These are phyloP conservation scores for Metschnikowia reukaufii DNA, from an alignment of 805 yeast species.

Conservation along the genomic window DNA sequence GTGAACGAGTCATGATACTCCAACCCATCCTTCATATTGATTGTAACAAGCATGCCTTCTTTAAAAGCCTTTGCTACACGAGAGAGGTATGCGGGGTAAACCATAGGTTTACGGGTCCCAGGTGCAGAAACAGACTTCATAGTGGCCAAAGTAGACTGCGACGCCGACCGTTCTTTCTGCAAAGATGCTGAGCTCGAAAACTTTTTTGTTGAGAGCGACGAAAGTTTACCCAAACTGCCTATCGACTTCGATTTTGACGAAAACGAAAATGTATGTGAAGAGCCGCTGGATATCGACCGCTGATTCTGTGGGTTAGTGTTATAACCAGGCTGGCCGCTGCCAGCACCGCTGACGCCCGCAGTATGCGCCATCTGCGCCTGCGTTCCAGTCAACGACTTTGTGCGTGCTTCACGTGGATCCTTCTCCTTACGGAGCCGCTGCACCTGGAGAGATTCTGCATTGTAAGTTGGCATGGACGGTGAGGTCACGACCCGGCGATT, in stretches of 20 bases:
- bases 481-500: conserved; percentile 18
- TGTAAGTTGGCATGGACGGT: conserved; percentile 12
- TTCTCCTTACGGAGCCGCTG: conserved; percentile 14
- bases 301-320: conserved; percentile 22
- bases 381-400: conserved; percentile 17
- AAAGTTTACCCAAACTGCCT: conserved; percentile 41
- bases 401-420: conserved; percentile 9
- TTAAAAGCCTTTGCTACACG: conserved; percentile 78
- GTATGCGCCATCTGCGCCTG: conserved; percentile 3
- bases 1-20: conserved; percentile 92
- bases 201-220: conserved; percentile 42
- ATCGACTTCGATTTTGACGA: conserved; percentile 43
- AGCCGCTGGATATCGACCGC: conserved; percentile 30
- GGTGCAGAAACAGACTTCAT: conserved; percentile 42
- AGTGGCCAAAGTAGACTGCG: conserved; percentile 29
- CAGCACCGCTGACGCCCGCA: too few species aligned
- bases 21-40: conserved; percentile 85
- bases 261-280: conserved; percentile 24
- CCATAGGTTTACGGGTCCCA: conserved; percentile 53
- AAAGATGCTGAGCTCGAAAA: conserved; percentile 36
- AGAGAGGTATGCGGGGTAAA: conserved; percentile 88
- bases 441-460: conserved; percentile 8
- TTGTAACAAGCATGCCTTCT: conserved; percentile 66
- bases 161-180: conserved; percentile 32
- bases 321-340: not conserved